Base-by-base conservation (phyloP, 441 rosid species). In the Eugenia klotzschiana region DNA sequence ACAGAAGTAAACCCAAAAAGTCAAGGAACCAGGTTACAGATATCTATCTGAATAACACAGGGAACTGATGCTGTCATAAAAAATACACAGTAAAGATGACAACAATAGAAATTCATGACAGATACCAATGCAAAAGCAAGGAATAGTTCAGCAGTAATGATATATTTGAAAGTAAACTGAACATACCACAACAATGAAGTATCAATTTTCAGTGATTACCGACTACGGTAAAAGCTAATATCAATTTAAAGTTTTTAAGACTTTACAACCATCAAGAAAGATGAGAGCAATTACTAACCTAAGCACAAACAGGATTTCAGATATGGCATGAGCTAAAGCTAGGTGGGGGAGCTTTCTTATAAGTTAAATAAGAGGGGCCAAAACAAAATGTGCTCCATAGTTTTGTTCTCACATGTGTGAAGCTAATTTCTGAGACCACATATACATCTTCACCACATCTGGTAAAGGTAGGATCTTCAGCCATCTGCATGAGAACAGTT, bases 371-470 rank as follows among this genome's bases (percentile, higher is more conserved):
- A 50, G 18, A 50, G 52, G 6, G 52, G 52, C 18, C 14, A 50
- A 50, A 50, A 14, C 52, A 1, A 11, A 56, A 56, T 12, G 6
- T 56, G 64, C 33, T 25, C 33, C 26, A 56, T 56, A 13, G 16
- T 60, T 33, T 72, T 80, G 77, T 73, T 87, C 97, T 92, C 87
- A 95, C 98, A 86, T 94, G 95, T 79, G 93, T 90, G 87, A 96
- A 93, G 92, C 94, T 94, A 87, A 96, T 92, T 84, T 92, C 89
- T 84, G 93, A 91, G 87, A 92, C 93, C 86, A 94, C 94, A 69
- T 92, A 94, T 43, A 95, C 79, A 93, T 96, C 98, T 83, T 94
- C 94, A 85, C 99, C 94, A 84, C 93, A 94, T 90, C 97, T 91
- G 22, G 94, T 46, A 91, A 96, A 96, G 84, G 87, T 84, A 22